Conservation (phyloP, 176 grass and related monocot genomes). For the Typha latifolia region DNA sequence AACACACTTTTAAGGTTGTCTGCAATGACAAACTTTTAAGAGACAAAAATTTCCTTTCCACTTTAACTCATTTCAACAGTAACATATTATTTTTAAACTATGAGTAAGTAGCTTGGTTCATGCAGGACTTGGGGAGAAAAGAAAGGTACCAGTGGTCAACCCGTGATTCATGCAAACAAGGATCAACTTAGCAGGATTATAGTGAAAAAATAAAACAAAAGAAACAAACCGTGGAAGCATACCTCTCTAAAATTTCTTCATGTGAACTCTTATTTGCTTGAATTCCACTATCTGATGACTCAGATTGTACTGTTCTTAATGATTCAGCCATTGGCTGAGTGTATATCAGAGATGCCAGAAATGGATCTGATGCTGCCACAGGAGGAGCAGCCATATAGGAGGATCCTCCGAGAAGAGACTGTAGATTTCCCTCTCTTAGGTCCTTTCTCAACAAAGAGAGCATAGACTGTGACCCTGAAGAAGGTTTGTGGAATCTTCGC, state of each 20-base stretch:
- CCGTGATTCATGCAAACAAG: no score
- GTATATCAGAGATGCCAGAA: conserved; percentile 86
- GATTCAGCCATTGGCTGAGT: conserved; percentile 62
- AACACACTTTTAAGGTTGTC: no score
- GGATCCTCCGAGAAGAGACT: conserved; percentile 78
- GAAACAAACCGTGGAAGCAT: conserved; percentile 18
- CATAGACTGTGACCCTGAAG: conserved; percentile 54
- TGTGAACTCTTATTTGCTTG: conserved; percentile 53
- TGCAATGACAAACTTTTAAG: no score
- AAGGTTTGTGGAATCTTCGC: conserved; percentile 57
- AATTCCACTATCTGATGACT: conserved; percentile 49
- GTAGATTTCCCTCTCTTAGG: conserved; percentile 62
- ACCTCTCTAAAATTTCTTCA: conserved; percentile 61
- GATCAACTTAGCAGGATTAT: no score
- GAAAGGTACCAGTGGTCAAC: no score
- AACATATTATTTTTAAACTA: no score
- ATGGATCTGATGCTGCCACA: conserved; percentile 63
- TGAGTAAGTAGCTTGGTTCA: no score
- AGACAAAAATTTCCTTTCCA: no score
- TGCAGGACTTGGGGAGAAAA: no score
- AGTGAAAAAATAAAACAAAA: not conserved
- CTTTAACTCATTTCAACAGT: no score
- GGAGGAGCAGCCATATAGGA: conserved; percentile 50
- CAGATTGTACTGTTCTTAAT: conserved; percentile 57
- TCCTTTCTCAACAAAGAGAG: conserved; percentile 81